These are phyloP conservation scores for Stagonosporopsis tanaceti DNA, from an alignment of 2,329 filamentous ascomycete genomes.

Conservation along the genomic window DNA sequence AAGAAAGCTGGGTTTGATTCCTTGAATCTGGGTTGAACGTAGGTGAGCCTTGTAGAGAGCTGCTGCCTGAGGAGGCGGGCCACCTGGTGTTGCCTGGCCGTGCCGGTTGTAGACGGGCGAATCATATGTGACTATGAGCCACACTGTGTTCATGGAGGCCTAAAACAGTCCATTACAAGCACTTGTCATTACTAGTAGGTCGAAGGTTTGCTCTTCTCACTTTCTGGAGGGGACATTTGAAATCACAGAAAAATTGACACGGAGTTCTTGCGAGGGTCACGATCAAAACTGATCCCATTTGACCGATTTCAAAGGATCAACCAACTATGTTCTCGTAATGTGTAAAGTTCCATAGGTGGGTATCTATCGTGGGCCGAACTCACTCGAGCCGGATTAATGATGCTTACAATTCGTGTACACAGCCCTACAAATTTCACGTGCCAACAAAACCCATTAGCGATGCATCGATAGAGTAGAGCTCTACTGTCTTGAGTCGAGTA, in stretches of 20 bases:
- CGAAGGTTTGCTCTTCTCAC: background rate
- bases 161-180: background rate
- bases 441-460: too few relatives aligned
- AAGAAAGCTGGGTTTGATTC: background rate
- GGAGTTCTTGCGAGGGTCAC: too few relatives aligned
- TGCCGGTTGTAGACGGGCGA: background rate
- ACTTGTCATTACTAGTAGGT: background rate
- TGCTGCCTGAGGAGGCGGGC: slow-evolving; percentile 5
- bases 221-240: background rate
- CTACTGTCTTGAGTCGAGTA: too few relatives aligned
- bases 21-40: background rate
- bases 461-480: too few relatives aligned
- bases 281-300: too few relatives aligned
- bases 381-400: too few relatives aligned
- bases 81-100: slow-evolving; percentile 2
- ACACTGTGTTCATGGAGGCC: background rate
- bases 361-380: too few relatives aligned
- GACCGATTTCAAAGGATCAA: too few relatives aligned
- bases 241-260: background rate
- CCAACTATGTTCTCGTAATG: too few relatives aligned
- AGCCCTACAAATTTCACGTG: too few relatives aligned
- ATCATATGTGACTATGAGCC: background rate
- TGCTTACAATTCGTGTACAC: too few relatives aligned
- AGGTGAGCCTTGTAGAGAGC: background rate
- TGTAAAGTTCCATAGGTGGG: too few relatives aligned